phyloP scores from a whole-genome alignment of 2,329 filamentous ascomycete species.

The Monilinia polystroma region DNA sequence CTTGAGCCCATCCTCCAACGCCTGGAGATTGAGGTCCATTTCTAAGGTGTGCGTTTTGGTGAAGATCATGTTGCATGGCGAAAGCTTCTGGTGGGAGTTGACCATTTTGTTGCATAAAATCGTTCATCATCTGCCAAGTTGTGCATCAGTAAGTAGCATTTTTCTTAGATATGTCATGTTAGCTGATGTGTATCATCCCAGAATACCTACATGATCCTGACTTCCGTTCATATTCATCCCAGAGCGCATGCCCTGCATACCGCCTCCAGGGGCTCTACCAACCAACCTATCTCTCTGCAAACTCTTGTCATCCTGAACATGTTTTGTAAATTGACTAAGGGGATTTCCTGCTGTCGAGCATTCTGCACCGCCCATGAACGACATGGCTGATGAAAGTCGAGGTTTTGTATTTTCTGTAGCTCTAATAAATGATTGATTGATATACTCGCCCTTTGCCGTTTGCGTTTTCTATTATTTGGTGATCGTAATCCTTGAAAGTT shows the following conservation, averaged over 20 bases:
- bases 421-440: background rate
- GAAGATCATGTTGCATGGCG: slow-evolving; percentile 39
- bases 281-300: slow-evolving; percentile 87
- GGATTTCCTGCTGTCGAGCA: slow-evolving; percentile 96
- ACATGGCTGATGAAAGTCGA: slow-evolving; percentile 58
- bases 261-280: slow-evolving; percentile 67
- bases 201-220: slow-evolving; percentile 65
- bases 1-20: slow-evolving; percentile 58
- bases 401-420: background rate
- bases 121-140: slow-evolving; percentile 77
- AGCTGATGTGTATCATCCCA: background rate
- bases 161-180: background rate
- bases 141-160: slow-evolving; percentile 19
- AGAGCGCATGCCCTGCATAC: slow-evolving; percentile 74
- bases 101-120: slow-evolving; percentile 79
- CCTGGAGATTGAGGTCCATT: slow-evolving; percentile 40
- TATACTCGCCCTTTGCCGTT: background rate
- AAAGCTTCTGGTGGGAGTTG: slow-evolving; percentile 50
- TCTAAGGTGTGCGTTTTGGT: slow-evolving; percentile 34
- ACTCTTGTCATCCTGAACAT: slow-evolving; percentile 93
- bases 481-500: background rate
- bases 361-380: slow-evolving; percentile 91
- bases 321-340: slow-evolving; percentile 95
- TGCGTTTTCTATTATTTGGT: background rate
- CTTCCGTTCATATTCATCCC: slow-evolving; percentile 47